A percentile compares a stretch with the other conserved stretches of the same genome.
These are phyloP conservation scores for Coelastrella sp. DNA, from an alignment of 139 green algal species.

Conservation along the genomic window DNA sequence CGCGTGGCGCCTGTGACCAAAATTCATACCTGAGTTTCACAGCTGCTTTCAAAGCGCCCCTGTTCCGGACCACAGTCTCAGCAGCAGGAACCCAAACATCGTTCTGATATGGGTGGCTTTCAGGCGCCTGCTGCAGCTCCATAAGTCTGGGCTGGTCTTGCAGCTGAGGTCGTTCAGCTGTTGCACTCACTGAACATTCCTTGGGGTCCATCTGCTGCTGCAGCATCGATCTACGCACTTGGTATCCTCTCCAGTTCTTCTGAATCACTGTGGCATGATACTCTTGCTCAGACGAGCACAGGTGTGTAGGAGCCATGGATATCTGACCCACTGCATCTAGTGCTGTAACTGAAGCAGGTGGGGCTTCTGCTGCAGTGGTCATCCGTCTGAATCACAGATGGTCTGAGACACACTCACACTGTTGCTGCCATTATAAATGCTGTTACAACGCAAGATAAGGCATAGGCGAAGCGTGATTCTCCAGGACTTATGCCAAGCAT, in stretches of 20 bases:
- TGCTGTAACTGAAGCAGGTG: not conserved
- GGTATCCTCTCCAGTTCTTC: slow-evolving; percentile 37
- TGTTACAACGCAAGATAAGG: no score
- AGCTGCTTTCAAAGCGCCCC: not conserved
- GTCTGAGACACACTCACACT: no score
- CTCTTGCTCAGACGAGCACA: no score
- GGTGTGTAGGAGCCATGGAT: no score
- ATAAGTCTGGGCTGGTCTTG: not conserved
- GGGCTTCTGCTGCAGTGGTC: not conserved
- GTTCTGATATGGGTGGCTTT: not conserved
- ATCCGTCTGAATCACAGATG: no score
- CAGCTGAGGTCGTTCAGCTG: not conserved
- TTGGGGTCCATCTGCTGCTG: not conserved
- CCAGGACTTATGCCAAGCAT: no score
- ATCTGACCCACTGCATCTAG: no score
- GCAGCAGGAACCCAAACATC: no score
- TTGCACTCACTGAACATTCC: not conserved
- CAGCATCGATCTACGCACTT: not conserved
- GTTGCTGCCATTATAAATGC: no score
- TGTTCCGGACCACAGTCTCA: slow-evolving; percentile 28
- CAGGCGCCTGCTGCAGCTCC: not conserved
- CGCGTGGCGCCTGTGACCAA: no score
- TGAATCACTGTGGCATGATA: slow-evolving; percentile 41
- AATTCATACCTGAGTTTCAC: not conserved
- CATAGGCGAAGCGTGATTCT: no score